These are phyloP conservation scores for Pythium brassicae DNA, from an alignment of 352 stramenopile genomes.

Conservation along the genomic window DNA sequence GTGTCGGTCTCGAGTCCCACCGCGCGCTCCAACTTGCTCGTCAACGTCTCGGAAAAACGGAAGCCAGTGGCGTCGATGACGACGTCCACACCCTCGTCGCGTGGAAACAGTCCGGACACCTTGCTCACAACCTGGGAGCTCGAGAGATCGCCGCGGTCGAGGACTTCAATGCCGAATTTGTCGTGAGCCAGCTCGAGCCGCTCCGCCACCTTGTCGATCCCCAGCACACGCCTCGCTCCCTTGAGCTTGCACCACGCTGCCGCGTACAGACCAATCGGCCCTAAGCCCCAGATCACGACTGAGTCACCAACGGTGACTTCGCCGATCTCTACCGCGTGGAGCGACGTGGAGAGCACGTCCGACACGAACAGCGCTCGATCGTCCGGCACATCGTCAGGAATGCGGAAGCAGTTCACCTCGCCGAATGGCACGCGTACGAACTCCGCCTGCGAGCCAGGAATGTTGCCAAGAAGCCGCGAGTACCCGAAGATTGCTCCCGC, in stretches of 20 bases:
- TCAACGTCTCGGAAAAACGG: slow-evolving; percentile 37
- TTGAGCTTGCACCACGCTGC: slow-evolving; percentile 64
- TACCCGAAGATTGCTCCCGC: slow-evolving; percentile 56
- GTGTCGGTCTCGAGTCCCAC: slow-evolving; percentile 39
- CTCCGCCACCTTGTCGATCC: slow-evolving; percentile 44
- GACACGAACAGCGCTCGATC: slow-evolving; percentile 62
- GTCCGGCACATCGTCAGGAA: slow-evolving; percentile 47
- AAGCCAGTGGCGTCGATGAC: slow-evolving; percentile 42
- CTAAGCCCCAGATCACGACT: slow-evolving; percentile 71
- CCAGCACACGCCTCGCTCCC: slow-evolving; percentile 53
- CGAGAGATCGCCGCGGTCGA: slow-evolving; percentile 47
- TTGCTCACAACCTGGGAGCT: slow-evolving; percentile 42
- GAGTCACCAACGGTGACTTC: slow-evolving; percentile 35
- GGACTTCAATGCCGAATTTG: slow-evolving; percentile 52
- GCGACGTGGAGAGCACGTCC: slow-evolving; percentile 46
- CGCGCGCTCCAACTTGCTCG: slow-evolving; percentile 40
- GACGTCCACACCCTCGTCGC: slow-evolving; percentile 42
- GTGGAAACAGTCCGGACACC: slow-evolving; percentile 41
- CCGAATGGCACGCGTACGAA: slow-evolving; percentile 71
- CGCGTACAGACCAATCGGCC: slow-evolving; percentile 47
- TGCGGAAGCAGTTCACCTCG: slow-evolving; percentile 63
- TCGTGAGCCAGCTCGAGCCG: slow-evolving; percentile 52
- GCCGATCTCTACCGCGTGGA: slow-evolving; percentile 60
- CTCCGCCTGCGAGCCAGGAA: slow-evolving; percentile 68
- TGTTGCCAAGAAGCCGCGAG: slow-evolving; percentile 44